Percentiles rank a stretch among this genome's conserved stretches.
These are phyloP conservation scores for Quercus cerris DNA, from an alignment of 306 rosid species.

Conservation along the genomic window DNA sequence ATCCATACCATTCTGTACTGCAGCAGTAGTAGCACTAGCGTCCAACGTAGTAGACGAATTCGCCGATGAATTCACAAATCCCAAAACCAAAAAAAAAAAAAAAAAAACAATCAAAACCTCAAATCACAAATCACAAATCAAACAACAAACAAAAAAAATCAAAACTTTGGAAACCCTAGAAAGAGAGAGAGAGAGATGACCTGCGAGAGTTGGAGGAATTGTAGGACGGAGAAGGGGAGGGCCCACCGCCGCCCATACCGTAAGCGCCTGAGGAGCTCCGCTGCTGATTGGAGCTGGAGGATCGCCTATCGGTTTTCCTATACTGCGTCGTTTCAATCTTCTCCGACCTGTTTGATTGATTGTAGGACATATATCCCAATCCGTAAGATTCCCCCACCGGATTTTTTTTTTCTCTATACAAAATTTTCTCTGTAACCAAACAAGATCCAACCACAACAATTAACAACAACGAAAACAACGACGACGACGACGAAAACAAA, in stretches of 20 bases:
- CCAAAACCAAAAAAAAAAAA: constrained; percentile 10
- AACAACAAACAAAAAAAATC: not conserved
- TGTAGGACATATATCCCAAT: too few species aligned
- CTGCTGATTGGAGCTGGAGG: constrained; percentile 74
- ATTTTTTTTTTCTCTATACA: too few species aligned
- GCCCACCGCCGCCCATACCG: constrained; percentile 70
- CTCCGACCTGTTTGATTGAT: constrained; percentile 75
- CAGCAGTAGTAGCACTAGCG: constrained; percentile 30
- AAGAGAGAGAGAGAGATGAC: constrained; percentile 22
- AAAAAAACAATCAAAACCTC: not conserved
- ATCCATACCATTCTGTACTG: constrained; percentile 58
- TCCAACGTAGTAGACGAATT: constrained; percentile 20
- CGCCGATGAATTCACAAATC: constrained; percentile 31
- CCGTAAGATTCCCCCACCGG: too few species aligned
- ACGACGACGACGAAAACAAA: too few species aligned
- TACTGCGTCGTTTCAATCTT: constrained; percentile 62
- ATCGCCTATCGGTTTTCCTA: constrained; percentile 63
- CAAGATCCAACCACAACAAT: too few species aligned
- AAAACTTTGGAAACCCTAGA: constrained; percentile 11
- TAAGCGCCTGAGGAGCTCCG: constrained; percentile 49
- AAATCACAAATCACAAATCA: not conserved
- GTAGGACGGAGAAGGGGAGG: constrained; percentile 62
- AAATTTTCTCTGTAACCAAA: too few species aligned
- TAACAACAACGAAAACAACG: too few species aligned
- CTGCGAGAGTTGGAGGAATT: constrained; percentile 44